Evolutionary conservation across 208 protist genomes (phyloP).

Genomic region (Acanthamoeba healyi): DNA sequence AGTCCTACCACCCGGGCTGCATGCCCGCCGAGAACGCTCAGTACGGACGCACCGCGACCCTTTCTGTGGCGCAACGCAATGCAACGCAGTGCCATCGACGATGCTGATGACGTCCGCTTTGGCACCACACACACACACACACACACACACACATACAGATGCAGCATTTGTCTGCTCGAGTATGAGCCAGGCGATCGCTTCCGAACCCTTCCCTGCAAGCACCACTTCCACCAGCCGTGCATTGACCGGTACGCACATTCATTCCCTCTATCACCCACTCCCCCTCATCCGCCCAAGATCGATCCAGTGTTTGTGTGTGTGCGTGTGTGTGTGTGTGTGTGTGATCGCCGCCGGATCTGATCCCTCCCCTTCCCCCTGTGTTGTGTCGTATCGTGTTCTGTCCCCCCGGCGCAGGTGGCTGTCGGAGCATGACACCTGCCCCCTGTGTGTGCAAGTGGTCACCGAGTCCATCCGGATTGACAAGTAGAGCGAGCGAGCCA

Average conservation of each 20-base stretch:
- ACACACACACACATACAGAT: constrained; percentile 2
- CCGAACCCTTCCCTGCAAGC: constrained; percentile 84
- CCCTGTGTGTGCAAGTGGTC: constrained; percentile 47
- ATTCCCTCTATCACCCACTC: not conserved
- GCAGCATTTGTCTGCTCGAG: constrained; percentile 83
- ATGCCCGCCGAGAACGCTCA: constrained; percentile 36
- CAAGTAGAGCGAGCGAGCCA: not conserved
- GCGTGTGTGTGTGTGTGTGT: too few species aligned
- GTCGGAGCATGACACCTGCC: constrained; percentile 47
- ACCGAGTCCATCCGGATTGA: not conserved
- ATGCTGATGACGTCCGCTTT: not conserved
- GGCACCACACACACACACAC: not conserved
- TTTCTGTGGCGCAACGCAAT: not conserved
- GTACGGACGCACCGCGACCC: not conserved
- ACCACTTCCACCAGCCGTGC: constrained; percentile 84
- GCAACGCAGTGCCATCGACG: too few species aligned
- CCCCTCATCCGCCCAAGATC: too few species aligned
- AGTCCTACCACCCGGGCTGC: constrained; percentile 45
- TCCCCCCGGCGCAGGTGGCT: not conserved
- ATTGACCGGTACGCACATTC: constrained; percentile 74
- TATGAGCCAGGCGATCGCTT: constrained; percentile 81
- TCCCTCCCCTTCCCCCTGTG: too few species aligned
- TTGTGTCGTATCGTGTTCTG: not conserved
- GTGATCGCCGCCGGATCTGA: too few species aligned
- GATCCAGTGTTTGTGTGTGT: too few species aligned